Evolutionary conservation across 805 yeast species (phyloP).

Genomic region (Blastobotrys americana): DNA sequence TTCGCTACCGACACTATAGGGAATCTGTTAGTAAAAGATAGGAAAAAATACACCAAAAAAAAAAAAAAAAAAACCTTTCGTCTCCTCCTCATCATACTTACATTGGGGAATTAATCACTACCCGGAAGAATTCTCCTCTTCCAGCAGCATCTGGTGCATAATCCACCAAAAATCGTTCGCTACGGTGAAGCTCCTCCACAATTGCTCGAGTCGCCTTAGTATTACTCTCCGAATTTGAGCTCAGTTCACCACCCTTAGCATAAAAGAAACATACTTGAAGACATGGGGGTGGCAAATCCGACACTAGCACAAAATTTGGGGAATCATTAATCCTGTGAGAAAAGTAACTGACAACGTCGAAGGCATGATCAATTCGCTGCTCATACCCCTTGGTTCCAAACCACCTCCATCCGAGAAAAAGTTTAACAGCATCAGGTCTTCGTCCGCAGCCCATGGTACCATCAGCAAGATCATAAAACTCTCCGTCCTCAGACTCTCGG

Average conservation of each 20-base stretch:
- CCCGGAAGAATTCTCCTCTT: conserved; percentile 75
- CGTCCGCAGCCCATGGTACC: conserved; percentile 93
- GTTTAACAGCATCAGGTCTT: conserved; percentile 71
- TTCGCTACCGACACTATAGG: conserved; percentile 37
- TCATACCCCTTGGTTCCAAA: conserved; percentile 64
- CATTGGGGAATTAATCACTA: conserved; percentile 72
- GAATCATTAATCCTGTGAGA: conserved; percentile 36
- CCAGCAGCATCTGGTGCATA: conserved; percentile 57
- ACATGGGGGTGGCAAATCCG: conserved; percentile 60
- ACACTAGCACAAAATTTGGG: conserved; percentile 49
- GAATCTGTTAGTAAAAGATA: conserved; percentile 14
- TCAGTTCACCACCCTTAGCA: conserved; percentile 37
- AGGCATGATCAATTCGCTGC: conserved; percentile 66
- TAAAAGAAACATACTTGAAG: conserved; percentile 79
- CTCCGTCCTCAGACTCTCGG: conserved; percentile 44
- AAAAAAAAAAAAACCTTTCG: too few relatives aligned
- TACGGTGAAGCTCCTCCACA: conserved; percentile 49
- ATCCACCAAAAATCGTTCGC: conserved; percentile 67
- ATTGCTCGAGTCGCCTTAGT: conserved; percentile 55
- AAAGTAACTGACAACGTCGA: conserved; percentile 54
- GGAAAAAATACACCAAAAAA: not conserved
- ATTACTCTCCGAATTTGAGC: conserved; percentile 33
- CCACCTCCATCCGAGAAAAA: conserved; percentile 75
- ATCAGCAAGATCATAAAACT: conserved; percentile 68
- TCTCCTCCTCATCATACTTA: conserved; percentile 14